Conservation (phyloP, 2,329 filamentous ascomycete species). For the Ceratocystis ficicola region DNA sequence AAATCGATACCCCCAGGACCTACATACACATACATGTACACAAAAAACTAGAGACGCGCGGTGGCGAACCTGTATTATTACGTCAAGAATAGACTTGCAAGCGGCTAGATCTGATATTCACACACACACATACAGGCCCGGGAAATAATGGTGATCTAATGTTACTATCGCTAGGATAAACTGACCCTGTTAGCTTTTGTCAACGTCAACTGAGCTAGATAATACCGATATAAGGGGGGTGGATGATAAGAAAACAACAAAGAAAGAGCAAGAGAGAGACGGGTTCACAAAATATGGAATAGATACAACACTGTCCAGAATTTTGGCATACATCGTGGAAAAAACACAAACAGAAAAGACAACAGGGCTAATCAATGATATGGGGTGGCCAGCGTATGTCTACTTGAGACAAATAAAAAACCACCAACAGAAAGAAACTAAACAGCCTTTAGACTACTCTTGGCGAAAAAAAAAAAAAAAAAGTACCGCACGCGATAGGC, state of each 20-base stretch:
- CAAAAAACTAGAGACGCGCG: neutral
- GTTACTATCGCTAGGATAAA: no score
- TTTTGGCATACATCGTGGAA: neutral
- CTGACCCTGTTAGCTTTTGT: no score
- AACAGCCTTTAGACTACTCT: no score
- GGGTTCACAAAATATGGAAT: neutral
- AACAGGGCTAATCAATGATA: neutral
- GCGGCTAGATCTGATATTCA: neutral
- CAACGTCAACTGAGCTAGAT: neutral
- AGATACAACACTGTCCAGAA: slow-evolving; percentile 8
- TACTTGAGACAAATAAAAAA: no score
- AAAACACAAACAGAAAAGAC: neutral
- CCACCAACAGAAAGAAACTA: no score
- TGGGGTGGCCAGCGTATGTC: no score
- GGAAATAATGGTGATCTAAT: no score
- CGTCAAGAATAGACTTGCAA: neutral
- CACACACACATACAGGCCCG: neutral
- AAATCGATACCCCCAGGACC: neutral
- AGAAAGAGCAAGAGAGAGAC: neutral
- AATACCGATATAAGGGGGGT: neutral
- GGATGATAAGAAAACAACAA: no score
- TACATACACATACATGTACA: neutral
- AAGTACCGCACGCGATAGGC: neutral
- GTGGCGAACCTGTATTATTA: neutral
- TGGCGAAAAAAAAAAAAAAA: no score